These are phyloP conservation scores for Otatea glauca DNA, from an alignment of 176 grass and related monocot species.

Conservation along the genomic window DNA sequence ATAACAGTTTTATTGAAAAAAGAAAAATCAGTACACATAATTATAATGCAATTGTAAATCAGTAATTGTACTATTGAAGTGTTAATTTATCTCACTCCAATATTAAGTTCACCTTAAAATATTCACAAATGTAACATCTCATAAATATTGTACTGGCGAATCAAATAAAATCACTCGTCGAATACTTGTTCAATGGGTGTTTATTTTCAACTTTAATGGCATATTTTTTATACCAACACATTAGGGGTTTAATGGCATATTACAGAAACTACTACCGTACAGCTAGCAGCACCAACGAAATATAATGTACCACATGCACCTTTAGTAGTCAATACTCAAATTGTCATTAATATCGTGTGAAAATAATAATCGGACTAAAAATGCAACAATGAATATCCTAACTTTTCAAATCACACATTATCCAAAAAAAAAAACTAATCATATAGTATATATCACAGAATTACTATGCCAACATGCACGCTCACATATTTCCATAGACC, in stretches of 20 bases:
- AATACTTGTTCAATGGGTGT: neutral
- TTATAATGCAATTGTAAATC: no score
- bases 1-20: no score
- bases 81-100: no score
- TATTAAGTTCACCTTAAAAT: neutral
- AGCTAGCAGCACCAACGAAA: neutral
- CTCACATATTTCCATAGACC: constrained; percentile 33
- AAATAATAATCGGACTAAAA: neutral
- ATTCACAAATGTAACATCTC: no score
- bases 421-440: no score
- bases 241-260: neutral
- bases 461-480: constrained; percentile 30
- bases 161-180: neutral
- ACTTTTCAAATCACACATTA: constrained; percentile 8
- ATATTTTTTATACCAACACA: no score
- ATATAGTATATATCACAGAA: neutral
- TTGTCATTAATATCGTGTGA: neutral
- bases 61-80: no score
- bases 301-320: neutral
- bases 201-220: neutral
- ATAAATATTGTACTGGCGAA: no score
- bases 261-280: neutral
- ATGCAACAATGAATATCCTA: neutral
- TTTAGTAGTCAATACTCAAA: neutral
- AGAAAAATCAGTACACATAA: no score